These are phyloP conservation scores for Backusella australiensis DNA, from an alignment of 192 early-diverging fungal species.

Conservation along the genomic window DNA sequence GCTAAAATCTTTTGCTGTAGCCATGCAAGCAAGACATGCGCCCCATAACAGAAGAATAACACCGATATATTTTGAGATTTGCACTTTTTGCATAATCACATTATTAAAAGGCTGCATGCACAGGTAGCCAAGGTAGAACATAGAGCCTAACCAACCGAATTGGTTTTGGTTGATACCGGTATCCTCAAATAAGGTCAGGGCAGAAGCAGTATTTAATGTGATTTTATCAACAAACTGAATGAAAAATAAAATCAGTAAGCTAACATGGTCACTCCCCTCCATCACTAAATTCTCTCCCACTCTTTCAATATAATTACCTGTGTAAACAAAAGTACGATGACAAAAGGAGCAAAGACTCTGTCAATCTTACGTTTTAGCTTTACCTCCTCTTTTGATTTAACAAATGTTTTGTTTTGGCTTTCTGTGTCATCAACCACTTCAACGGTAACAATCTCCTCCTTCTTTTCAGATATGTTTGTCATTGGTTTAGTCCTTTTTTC, in stretches of 20 bases:
- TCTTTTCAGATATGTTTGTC: not conserved
- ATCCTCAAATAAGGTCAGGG: conserved; percentile 1
- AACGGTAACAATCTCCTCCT: not conserved
- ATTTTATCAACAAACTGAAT: not conserved
- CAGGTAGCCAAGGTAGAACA: conserved; percentile 28
- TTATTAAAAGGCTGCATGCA: not conserved
- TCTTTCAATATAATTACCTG: not conserved
- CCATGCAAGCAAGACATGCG: conserved; percentile 7
- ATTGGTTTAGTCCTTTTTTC: not conserved
- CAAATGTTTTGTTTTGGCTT: not conserved
- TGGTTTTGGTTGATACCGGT: not conserved
- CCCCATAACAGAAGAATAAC: conserved; percentile 18
- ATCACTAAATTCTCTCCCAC: not conserved
- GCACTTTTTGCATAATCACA: not conserved
- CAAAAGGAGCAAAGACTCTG: not conserved
- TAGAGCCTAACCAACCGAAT: conserved; percentile 10
- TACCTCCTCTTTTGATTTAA: not conserved
- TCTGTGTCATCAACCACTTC: not conserved
- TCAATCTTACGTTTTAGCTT: not conserved
- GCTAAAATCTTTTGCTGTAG: conserved; percentile 6
- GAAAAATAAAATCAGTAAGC: not conserved
- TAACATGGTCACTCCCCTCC: not conserved
- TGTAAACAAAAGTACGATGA: not conserved
- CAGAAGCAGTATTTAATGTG: not conserved
- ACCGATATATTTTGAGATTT: conserved; percentile 1